Conservation (phyloP, 352 stramenopile species). For the Phytophthora ohioensis region DNA sequence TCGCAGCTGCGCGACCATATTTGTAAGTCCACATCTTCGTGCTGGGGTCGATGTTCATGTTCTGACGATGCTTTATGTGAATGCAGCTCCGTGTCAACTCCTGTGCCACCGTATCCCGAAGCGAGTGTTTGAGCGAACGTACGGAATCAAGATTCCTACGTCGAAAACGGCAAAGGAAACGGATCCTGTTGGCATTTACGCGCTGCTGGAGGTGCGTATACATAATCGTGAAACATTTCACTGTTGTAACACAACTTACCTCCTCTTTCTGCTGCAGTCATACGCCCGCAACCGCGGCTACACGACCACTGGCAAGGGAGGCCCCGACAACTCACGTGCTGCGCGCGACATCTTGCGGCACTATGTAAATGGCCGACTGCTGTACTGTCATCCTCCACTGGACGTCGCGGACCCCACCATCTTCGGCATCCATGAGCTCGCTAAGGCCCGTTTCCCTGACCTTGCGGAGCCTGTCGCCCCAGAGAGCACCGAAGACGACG, state of each 20-base stretch:
- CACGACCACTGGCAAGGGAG: slow-evolving; percentile 94
- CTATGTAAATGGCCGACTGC: slow-evolving; percentile 97
- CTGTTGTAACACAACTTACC: slow-evolving; percentile 4
- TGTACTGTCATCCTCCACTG: slow-evolving; percentile 97
- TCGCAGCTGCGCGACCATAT: slow-evolving; percentile 97
- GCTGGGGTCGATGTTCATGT: background rate
- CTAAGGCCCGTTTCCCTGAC: slow-evolving; percentile 67
- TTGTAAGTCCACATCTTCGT: slow-evolving; percentile 41
- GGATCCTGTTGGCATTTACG: slow-evolving; percentile 82
- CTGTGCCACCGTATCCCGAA: slow-evolving; percentile 96
- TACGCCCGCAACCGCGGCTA: slow-evolving; percentile 92
- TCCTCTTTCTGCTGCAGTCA: slow-evolving; percentile 42
- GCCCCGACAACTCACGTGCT: slow-evolving; percentile 95
- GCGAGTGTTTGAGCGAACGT: slow-evolving; percentile 96
- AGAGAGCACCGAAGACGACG: slow-evolving; percentile 27
- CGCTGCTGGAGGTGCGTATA: slow-evolving; percentile 66
- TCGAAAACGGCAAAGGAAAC: slow-evolving; percentile 76
- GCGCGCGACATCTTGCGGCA: slow-evolving; percentile 97
- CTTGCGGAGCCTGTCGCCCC: slow-evolving; percentile 31
- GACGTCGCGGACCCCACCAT: slow-evolving; percentile 56
- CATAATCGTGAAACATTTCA: background rate
- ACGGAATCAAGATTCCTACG: slow-evolving; percentile 94
- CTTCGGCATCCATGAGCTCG: slow-evolving; percentile 84
- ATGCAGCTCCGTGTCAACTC: slow-evolving; percentile 91
- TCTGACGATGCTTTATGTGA: slow-evolving; percentile 16